A percentile compares a stretch with the other conserved stretches of the same genome.
These are phyloP conservation scores for Pulicaria dysenterica DNA, from an alignment of 129 eudicot species.

Conservation along the genomic window DNA sequence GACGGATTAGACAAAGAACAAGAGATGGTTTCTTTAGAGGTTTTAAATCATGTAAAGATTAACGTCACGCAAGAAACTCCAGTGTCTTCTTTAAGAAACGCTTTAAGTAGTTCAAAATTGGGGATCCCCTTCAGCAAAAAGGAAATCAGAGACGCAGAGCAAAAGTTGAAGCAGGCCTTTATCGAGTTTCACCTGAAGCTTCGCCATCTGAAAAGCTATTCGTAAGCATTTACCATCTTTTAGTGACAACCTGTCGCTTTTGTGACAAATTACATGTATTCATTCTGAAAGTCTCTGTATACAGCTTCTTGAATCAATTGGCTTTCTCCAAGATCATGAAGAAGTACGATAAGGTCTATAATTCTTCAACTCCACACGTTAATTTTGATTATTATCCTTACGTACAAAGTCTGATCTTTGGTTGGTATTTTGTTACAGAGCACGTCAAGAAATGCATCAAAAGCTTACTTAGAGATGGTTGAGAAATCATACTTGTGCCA, in stretches of 20 bases:
- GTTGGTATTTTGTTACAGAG: conserved; percentile 34
- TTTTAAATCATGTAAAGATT: conserved; percentile 49
- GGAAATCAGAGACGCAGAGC: conserved; percentile 45
- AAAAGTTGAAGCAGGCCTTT: conserved; percentile 46
- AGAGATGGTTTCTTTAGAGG: conserved; percentile 45
- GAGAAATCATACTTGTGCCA: conserved; percentile 55
- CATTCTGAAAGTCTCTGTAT: background rate
- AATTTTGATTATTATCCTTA: background rate
- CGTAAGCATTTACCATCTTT: conserved; percentile 26
- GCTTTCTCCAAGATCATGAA: conserved; percentile 79
- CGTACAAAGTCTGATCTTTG: background rate
- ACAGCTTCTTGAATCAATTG: conserved; percentile 60
- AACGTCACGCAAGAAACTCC: conserved; percentile 43
- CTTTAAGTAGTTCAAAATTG: conserved; percentile 35
- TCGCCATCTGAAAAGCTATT: conserved; percentile 51
- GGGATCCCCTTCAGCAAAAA: conserved; percentile 38
- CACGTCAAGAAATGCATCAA: conserved; percentile 67
- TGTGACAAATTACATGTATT: background rate
- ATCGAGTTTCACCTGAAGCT: conserved; percentile 54
- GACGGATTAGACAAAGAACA: conserved; percentile 3
- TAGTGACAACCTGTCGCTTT: background rate
- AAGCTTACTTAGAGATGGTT: conserved; percentile 53
- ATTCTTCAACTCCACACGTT: background rate
- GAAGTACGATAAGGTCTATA: conserved; percentile 68
- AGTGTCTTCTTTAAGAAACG: conserved; percentile 37